Evolutionary conservation across 148 eudicot species (phyloP).

Genomic region (Rhododendron ferrugineum): DNA sequence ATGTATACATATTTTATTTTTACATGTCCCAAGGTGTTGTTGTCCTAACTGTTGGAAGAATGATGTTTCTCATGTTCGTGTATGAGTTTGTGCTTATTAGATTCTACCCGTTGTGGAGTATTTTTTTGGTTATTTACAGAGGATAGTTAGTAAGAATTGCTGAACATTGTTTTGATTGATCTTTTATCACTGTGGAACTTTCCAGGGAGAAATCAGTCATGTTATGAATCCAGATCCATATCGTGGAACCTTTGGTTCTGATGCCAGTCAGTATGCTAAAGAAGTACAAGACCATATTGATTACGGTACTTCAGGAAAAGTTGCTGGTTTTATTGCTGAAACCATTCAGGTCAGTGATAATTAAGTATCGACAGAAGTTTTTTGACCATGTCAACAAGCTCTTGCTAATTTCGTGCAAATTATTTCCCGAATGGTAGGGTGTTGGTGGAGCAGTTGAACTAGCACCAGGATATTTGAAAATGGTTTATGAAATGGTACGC

Average conservation of each 20-base stretch:
- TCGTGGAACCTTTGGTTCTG: constrained; percentile 85
- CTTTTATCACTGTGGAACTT: constrained; percentile 6
- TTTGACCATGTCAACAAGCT: neutral
- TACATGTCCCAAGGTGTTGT: neutral
- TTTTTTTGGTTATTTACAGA: neutral
- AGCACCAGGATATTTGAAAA: constrained; percentile 83
- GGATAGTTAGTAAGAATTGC: neutral
- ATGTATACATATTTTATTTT: neutral
- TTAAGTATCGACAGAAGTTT: neutral
- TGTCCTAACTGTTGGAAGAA: neutral
- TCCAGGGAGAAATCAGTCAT: constrained; percentile 96
- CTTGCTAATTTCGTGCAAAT: neutral
- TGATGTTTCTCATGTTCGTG: neutral
- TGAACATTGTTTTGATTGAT: neutral
- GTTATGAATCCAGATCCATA: constrained; percentile 94
- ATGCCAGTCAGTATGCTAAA: constrained; percentile 62
- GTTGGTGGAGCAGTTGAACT: constrained; percentile 99
- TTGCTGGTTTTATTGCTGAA: constrained; percentile 98
- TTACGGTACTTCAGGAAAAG: constrained; percentile 84
- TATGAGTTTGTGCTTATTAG: neutral
- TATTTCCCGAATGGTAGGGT: constrained; percentile 45
- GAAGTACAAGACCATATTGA: constrained; percentile 91
- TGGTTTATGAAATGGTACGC: constrained; percentile 78
- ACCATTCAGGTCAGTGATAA: constrained; percentile 71
- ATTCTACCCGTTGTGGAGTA: neutral